phyloP scores from a whole-genome alignment of 2,329 filamentous ascomycete species.

The Leptographium lundbergii region DNA sequence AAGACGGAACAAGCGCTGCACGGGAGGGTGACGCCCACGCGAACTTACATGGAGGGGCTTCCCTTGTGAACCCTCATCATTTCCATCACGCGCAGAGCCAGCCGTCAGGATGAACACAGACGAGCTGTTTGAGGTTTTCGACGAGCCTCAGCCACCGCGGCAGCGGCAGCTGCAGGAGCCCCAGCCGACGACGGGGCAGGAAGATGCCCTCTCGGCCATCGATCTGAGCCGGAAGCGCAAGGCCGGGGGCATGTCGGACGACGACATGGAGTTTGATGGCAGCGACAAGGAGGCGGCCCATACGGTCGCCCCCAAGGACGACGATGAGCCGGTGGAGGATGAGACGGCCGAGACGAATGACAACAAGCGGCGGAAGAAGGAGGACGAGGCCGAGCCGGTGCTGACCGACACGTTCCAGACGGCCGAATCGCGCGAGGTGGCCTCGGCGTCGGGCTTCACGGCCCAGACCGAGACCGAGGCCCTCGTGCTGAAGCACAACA shows the following conservation, averaged over 20 bases:
- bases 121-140: constrained; percentile 73
- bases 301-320: constrained; percentile 19
- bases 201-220: too few relatives aligned
- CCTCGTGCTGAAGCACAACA: constrained; percentile 87
- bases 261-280: background rate
- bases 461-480: constrained; percentile 51
- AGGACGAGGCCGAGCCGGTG: constrained; percentile 57
- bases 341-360: constrained; percentile 29
- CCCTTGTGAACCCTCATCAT: background rate
- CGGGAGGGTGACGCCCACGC: background rate
- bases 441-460: constrained; percentile 58
- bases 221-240: constrained; percentile 55
- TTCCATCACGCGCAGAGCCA: background rate
- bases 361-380: constrained; percentile 30
- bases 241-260: constrained; percentile 49
- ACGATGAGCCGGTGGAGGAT: constrained; percentile 18
- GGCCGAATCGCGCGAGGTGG: constrained; percentile 82
- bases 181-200: background rate
- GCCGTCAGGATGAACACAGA: constrained; percentile 39
- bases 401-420: constrained; percentile 92
- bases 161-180: constrained; percentile 33
- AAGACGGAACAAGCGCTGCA: background rate
- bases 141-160: constrained; percentile 48
- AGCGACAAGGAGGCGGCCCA: constrained; percentile 13
- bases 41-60: background rate